These are phyloP conservation scores for Sporobolomyces roseus DNA, from an alignment of 768 basidiomycete species.

Conservation along the genomic window DNA sequence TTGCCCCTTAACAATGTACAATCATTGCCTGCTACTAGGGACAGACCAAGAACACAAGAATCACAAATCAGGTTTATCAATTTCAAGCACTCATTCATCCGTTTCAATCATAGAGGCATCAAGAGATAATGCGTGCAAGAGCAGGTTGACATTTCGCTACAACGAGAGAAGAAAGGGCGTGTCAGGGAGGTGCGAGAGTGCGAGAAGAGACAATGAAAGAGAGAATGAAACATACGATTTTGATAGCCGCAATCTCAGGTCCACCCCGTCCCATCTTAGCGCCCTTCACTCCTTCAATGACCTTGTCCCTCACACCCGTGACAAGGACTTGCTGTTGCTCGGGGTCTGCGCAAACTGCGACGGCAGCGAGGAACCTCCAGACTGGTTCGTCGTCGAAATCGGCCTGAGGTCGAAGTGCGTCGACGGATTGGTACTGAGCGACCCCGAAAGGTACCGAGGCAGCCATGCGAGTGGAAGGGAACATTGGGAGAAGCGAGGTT, in stretches of 20 bases:
- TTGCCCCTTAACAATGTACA: too few relatives aligned
- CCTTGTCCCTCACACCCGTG: slow-evolving; percentile 79
- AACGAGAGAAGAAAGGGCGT: neutral
- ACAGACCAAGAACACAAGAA: too few relatives aligned
- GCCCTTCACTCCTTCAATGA: slow-evolving; percentile 71
- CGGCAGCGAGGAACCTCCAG: slow-evolving; percentile 88
- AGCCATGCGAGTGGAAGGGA: slow-evolving; percentile 75
- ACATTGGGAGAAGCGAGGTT: slow-evolving; percentile 65
- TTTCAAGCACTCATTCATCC: slow-evolving; percentile 2
- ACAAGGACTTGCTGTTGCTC: slow-evolving; percentile 89
- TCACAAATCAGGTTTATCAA: too few relatives aligned
- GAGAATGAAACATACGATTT: slow-evolving; percentile 49
- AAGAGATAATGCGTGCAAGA: slow-evolving; percentile 50
- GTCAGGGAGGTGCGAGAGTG: neutral
- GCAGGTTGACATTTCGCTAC: slow-evolving; percentile 83
- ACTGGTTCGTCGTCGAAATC: slow-evolving; percentile 68
- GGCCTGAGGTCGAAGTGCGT: slow-evolving; percentile 58
- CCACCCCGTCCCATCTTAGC: slow-evolving; percentile 57
- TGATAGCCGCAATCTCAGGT: slow-evolving; percentile 68
- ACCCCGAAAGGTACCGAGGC: slow-evolving; percentile 52
- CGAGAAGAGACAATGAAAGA: neutral
- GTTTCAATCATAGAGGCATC: slow-evolving; percentile 42
- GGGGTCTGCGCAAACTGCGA: slow-evolving; percentile 71
- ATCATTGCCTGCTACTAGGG: too few relatives aligned
- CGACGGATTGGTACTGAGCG: slow-evolving; percentile 45